Evolutionary conservation across 1,284 basidiomycete species (phyloP), one percentile per base, ranked within the genome.

Genomic region (Volvariella surrecta): DNA sequence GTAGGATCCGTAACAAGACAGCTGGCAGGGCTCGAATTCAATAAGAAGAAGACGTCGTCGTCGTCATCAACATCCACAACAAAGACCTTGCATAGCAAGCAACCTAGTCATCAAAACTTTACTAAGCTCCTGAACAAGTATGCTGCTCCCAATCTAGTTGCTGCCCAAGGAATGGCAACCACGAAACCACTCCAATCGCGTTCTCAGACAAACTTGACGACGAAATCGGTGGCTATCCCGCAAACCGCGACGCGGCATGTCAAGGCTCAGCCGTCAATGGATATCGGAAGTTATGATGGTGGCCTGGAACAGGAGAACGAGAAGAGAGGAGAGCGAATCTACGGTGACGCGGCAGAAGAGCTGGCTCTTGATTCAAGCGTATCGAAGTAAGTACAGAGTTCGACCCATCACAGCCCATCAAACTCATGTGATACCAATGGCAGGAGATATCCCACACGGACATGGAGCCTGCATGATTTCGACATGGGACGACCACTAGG

Each of bases 401-500:
- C 18, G 41, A 15, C 31, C 16, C 20, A 19, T 20, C 24, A 28
- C 37, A 20, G 11, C 17, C 21, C 39, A n/a, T 18, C n/a, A n/a
- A 11, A 11, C 24, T 28, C n/a, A 17, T 45, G 32, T 37, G 17
- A 13, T 15, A 42, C 10, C 22, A 6, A 11, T 13, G 19, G 16
- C 48, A 86, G 84, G 42, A 68, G 68, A 48, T 72, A 67, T 18
- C 86, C 83, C 10, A 89, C 84, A 18, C 77, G 71, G n/a, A 83
- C 87, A 55, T 95, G 91, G 89, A 79, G 74, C 34, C 68, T 99
- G 7, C 76, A 79, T 48, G 76, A 84, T 44, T 98, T 99, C 57
- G 90, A 97, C 52, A 95, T 99, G 52, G 96, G 96, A 10, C 79
- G 92, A 7, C 92, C 93, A 2, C 76, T 99, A 0, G 96, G 96